Percentiles rank a stretch among this genome's conserved stretches.
Conservation (phyloP, 2,329 filamentous ascomycete species). For the Exophiala spinifera region DNA sequence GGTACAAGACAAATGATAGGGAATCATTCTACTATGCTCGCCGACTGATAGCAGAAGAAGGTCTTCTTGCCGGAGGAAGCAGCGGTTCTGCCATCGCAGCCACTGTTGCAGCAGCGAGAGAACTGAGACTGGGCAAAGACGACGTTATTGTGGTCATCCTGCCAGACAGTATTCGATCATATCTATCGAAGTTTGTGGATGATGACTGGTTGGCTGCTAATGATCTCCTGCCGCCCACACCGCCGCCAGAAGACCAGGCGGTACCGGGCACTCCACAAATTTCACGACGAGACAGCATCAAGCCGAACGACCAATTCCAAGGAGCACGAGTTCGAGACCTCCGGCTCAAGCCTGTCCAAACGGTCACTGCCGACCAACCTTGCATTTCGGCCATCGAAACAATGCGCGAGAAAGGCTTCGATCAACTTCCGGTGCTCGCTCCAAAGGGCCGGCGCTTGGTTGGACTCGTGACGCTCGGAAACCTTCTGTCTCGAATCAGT, state of each 20-base stretch:
- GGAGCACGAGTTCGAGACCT: constrained; percentile 77
- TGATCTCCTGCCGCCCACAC: constrained; percentile 71
- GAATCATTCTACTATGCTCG: constrained; percentile 90
- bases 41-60: constrained; percentile 88
- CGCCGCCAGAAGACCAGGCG: constrained; percentile 42
- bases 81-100: constrained; percentile 89
- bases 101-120: constrained; percentile 71
- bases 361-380: constrained; percentile 65
- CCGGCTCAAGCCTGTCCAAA: constrained; percentile 89
- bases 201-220: constrained; percentile 99
- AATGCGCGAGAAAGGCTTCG: constrained; percentile 97
- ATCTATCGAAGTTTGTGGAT: constrained; percentile 96
- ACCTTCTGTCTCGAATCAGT: constrained; percentile 86
- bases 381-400: constrained; percentile 91
- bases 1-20: constrained; percentile 96
- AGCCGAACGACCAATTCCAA: constrained; percentile 64
- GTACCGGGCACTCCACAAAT: constrained; percentile 38
- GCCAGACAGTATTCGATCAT: constrained; percentile 94
- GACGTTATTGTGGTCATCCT: constrained; percentile 88
- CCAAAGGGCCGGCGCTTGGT: constrained; percentile 70
- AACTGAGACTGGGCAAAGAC: constrained; percentile 72
- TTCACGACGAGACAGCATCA: constrained; percentile 36
- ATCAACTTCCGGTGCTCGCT: constrained; percentile 88
- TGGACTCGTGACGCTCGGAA: constrained; percentile 90
- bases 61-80: constrained; percentile 86